Percentiles rank a stretch among this genome's conserved stretches.
Conservation (phyloP, 257 asterid genomes). For the Solanum piurae region DNA sequence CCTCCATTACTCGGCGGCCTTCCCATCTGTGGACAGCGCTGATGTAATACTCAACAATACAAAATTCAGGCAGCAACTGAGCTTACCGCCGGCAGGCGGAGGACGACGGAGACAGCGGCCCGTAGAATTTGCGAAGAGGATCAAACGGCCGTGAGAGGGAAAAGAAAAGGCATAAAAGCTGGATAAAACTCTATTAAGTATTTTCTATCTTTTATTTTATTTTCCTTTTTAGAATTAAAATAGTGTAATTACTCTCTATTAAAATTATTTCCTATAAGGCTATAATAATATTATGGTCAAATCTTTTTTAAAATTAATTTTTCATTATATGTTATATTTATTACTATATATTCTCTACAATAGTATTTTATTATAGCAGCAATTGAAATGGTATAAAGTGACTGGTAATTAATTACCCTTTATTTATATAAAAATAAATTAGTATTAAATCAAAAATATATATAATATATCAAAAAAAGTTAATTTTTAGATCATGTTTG, state of each 20-base stretch:
- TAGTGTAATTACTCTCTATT: neutral
- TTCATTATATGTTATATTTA: neutral
- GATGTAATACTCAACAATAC: neutral
- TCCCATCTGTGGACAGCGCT: constrained; percentile 42
- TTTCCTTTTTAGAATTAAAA: neutral
- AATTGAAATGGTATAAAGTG: too few relatives aligned
- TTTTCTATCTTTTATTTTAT: neutral
- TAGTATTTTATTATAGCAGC: too few relatives aligned
- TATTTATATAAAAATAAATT: too few relatives aligned
- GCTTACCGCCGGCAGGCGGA: neutral
- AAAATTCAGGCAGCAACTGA: neutral
- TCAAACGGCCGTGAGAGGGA: neutral
- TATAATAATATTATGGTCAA: neutral
- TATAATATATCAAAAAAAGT: too few relatives aligned
- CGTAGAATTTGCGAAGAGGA: neutral
- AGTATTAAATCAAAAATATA: too few relatives aligned
- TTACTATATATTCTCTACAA: too few relatives aligned
- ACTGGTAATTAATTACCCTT: too few relatives aligned
- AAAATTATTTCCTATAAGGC: too few relatives aligned
- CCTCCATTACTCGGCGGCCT: constrained; percentile 91
- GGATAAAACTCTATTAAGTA: neutral
- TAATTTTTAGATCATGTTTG: too few relatives aligned
- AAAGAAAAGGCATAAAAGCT: neutral
- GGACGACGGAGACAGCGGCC: neutral
- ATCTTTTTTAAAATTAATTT: too few relatives aligned